Percentiles rank a stretch among this genome's conserved stretches.
Conservation (phyloP, 768 basidiomycete genomes). For the Cystofilobasidium bisporidii region DNA sequence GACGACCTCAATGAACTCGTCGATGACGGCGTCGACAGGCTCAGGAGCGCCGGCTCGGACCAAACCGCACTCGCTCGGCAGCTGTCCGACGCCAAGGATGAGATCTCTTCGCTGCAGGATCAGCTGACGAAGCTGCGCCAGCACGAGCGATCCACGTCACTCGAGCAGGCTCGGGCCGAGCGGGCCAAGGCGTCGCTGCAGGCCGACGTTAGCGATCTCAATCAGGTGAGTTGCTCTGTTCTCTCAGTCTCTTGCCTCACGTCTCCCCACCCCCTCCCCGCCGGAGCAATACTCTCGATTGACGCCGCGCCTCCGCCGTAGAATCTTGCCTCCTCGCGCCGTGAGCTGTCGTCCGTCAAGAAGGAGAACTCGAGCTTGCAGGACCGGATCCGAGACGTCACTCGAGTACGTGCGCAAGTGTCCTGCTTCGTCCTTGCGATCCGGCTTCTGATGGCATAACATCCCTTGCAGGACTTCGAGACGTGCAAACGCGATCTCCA, state of each 20-base stretch:
- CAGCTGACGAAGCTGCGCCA: neutral
- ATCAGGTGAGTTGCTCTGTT: conserved; percentile 18
- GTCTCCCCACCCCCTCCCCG: too few species aligned
- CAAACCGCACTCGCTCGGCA: conserved; percentile 15
- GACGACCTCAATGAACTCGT: conserved; percentile 72
- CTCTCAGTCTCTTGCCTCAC: neutral
- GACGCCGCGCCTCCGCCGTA: neutral
- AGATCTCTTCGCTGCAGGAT: conserved; percentile 12
- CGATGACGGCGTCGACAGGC: conserved; percentile 76
- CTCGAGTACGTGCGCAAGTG: neutral
- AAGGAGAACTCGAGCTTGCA: neutral
- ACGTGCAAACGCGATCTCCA: neutral
- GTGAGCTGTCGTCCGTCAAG: neutral
- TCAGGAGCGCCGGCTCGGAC: conserved; percentile 60
- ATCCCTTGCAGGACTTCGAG: conserved; percentile 12
- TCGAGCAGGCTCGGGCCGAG: neutral
- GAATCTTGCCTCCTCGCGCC: neutral
- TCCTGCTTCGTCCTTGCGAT: neutral
- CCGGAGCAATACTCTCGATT: too few species aligned
- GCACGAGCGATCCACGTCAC: neutral
- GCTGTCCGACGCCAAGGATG: neutral
- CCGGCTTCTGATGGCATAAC: too few species aligned
- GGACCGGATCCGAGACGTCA: neutral
- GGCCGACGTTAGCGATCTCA: conserved; percentile 38
- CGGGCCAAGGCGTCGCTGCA: conserved; percentile 22